These are phyloP conservation scores for Xylaria palmicola DNA, from an alignment of 495 filamentous ascomycete species.

Conservation along the genomic window DNA sequence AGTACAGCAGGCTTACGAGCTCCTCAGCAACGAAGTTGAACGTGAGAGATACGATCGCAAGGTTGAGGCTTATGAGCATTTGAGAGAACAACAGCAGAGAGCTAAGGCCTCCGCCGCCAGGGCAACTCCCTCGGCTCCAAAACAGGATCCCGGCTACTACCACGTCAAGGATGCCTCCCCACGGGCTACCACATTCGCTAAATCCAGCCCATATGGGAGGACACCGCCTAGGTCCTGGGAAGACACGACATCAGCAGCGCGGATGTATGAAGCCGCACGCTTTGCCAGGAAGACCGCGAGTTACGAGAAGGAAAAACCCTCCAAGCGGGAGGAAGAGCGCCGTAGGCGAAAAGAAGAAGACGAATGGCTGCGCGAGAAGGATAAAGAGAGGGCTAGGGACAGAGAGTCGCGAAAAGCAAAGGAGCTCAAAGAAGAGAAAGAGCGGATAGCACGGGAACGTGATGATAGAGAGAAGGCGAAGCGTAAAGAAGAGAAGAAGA, in stretches of 20 bases:
- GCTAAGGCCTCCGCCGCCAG: slow-evolving; percentile 38
- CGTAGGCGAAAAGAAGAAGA: slow-evolving; percentile 37
- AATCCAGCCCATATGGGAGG: slow-evolving; percentile 35
- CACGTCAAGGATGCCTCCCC: slow-evolving; percentile 30
- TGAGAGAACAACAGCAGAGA: slow-evolving; percentile 28
- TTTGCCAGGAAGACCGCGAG: slow-evolving; percentile 42
- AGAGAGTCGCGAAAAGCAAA: slow-evolving; percentile 19
- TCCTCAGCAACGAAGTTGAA: slow-evolving; percentile 75
- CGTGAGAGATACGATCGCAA: slow-evolving; percentile 76
- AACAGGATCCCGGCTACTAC: slow-evolving; percentile 34
- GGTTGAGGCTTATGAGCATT: slow-evolving; percentile 55
- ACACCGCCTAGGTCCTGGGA: slow-evolving; percentile 42
- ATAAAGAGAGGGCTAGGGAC: slow-evolving; percentile 22
- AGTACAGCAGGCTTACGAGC: slow-evolving; percentile 90
- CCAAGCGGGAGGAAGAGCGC: slow-evolving; percentile 39
- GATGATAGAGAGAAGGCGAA: slow-evolving; percentile 29
- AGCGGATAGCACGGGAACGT: slow-evolving; percentile 31
- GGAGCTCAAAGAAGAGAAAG: slow-evolving; percentile 27
- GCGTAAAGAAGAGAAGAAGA: slow-evolving; percentile 34
- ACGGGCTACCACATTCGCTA: slow-evolving; percentile 24
- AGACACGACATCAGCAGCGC: slow-evolving; percentile 31
- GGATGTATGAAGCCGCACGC: slow-evolving; percentile 32
- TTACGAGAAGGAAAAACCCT: slow-evolving; percentile 44
- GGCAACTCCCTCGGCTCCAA: slow-evolving; percentile 32
- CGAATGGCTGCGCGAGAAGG: slow-evolving; percentile 31